Evolutionary conservation across 345 rosid species (phyloP).

Genomic region (Dimocarpus longan): DNA sequence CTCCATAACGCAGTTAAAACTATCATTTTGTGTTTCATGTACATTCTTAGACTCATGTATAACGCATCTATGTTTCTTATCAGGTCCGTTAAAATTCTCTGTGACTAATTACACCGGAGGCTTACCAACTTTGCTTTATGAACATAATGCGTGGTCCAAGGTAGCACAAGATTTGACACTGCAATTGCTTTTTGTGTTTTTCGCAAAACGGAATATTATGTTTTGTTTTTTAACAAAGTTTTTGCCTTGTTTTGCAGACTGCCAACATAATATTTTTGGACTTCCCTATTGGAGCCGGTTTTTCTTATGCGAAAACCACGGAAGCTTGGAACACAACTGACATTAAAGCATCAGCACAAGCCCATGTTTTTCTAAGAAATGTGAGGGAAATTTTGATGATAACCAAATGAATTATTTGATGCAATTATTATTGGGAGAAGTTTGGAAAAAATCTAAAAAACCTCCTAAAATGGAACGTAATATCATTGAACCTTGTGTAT

Average conservation of each 20-base stretch:
- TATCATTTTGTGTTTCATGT: too few species aligned
- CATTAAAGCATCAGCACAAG: constrained; percentile 10
- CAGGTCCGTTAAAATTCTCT: constrained; percentile 33
- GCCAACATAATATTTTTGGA: constrained; percentile 25
- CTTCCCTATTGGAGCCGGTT: constrained; percentile 21
- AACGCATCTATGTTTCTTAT: background rate
- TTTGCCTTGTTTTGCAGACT: background rate
- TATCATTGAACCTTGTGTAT: too few species aligned
- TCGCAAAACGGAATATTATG: background rate
- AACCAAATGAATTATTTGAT: background rate
- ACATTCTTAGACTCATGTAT: background rate
- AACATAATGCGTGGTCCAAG: constrained; percentile 33
- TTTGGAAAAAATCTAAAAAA: too few species aligned
- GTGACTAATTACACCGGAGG: constrained; percentile 23
- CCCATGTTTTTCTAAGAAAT: constrained; percentile 11
- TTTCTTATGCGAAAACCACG: constrained; percentile 19
- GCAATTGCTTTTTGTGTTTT: background rate
- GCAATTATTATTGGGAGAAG: too few species aligned
- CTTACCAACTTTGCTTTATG: constrained; percentile 19
- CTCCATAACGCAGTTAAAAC: too few species aligned
- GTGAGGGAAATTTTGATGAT: background rate
- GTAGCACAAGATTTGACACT: background rate
- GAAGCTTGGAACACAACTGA: constrained; percentile 18
- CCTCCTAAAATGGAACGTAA: too few species aligned
- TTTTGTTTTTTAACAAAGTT: background rate